Conservation (phyloP, 2,329 filamentous ascomycete species). For the Tolypocladium album region DNA sequence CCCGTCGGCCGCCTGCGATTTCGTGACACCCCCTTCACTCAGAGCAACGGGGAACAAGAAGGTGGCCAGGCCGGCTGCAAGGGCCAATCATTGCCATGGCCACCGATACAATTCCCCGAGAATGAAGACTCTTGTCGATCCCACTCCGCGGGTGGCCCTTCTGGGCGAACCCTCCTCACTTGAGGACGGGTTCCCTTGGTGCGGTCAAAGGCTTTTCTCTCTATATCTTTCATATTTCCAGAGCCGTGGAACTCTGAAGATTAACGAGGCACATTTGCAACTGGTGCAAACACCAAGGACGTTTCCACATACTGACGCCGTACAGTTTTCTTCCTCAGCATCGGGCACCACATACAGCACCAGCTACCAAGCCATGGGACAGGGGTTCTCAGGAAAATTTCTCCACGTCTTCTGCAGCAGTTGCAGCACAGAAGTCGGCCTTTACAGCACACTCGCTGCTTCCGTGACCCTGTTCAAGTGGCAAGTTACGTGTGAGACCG, state of each 20-base stretch:
- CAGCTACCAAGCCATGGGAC: conserved; percentile 16
- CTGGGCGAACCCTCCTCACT: conserved; percentile 25
- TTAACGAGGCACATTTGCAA: conserved; percentile 35
- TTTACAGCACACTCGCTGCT: conserved; percentile 30
- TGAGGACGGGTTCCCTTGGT: conserved; percentile 28
- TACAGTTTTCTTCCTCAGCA: conserved; percentile 26
- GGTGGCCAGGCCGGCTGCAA: conserved; percentile 41
- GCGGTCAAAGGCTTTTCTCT: conserved; percentile 21
- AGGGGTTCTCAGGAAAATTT: conserved; percentile 13
- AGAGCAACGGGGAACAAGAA: conserved; percentile 40
- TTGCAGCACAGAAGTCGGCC: conserved; percentile 36
- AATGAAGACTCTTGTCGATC: conserved; percentile 27
- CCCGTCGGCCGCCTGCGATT: conserved; percentile 3
- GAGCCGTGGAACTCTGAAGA: conserved; percentile 38
- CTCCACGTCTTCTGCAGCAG: conserved; percentile 32
- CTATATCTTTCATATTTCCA: conserved; percentile 35
- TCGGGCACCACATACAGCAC: conserved; percentile 17
- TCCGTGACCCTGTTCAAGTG: conserved; percentile 48
- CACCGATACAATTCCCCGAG: conserved; percentile 62
- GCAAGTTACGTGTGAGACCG: conserved; percentile 33
- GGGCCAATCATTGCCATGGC: conserved; percentile 40
- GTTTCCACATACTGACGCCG: conserved; percentile 11
- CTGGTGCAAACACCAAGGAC: background rate
- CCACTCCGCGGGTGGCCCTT: conserved; percentile 11
- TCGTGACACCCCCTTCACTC: background rate